Base-by-base conservation (phyloP, 1,139 yeast genomes). In the Saccharomyces hybrid region DNA sequence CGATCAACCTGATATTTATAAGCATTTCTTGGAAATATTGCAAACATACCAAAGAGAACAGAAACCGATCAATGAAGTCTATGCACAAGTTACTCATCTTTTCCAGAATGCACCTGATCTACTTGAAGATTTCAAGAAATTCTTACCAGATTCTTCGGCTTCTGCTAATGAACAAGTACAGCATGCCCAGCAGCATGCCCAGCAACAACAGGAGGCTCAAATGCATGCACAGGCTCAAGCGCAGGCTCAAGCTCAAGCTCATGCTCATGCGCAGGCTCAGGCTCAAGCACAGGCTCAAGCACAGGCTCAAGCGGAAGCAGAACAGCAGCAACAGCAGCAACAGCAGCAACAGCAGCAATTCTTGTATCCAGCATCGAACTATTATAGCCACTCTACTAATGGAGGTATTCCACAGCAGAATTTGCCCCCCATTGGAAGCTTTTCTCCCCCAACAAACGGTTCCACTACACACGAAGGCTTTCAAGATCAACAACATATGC, bases 41-140 rank as follows among this genome's bases (percentile, higher is more conserved):
- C 99, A 93, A 70, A 91, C 97, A 44, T 93, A 93, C 70, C 98
- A 93, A 75, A 82, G 96, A 57, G 99, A 93, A 66, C 96, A 90
- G 67, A 86, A 90, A 65, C 96, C 97, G 48, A 93, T 93, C 56
- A 85, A 89, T 53, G 98, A 93, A 67, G 98, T 93, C 7, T 93
- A 93, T 66, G 86, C 89, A 56, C 97, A 93, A 68, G 97, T 93
- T 1, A 88, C 97, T 1, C 79, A 83, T 26, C 76, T 93, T 54
- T 93, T 93, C 74, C 85, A 89, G 56, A 88, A 88, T 64, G 96
- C 97, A 5, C 99, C 98, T 1, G 99, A 93, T 70, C 78, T 93
- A 60, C 75, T 93, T 61, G 96, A 89, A 63, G 99, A 95, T 69
- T 93, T 93, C 73, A 90, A 91, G 70, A 95, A 90, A 70, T 93